Evolutionary conservation across 805 yeast species (phyloP).

Genomic region (Ogataea wickerhamii): DNA sequence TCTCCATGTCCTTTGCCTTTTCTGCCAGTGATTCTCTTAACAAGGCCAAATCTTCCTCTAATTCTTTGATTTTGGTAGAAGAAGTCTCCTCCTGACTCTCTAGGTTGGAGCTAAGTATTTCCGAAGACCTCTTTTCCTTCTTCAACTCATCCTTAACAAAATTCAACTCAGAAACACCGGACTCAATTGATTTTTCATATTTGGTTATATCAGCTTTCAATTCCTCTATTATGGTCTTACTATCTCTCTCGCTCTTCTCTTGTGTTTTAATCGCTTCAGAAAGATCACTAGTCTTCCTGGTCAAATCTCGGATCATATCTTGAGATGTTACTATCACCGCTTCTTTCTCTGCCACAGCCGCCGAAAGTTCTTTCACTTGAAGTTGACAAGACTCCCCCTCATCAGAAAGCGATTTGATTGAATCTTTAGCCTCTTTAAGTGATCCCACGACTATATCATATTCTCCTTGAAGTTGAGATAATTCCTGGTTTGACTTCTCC

Average conservation of each 20-base stretch:
- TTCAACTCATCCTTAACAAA: constrained; percentile 28
- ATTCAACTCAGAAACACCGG: constrained; percentile 2
- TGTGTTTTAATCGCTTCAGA: background rate
- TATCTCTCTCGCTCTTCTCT: background rate
- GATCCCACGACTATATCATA: constrained; percentile 1
- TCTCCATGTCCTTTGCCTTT: constrained; percentile 41
- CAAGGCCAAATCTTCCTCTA: background rate
- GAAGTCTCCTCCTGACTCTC: constrained; percentile 2
- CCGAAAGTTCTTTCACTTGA: background rate
- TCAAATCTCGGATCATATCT: background rate
- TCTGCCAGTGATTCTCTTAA: background rate
- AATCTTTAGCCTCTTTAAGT: background rate
- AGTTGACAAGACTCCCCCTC: constrained; percentile 19
- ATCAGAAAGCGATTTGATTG: constrained; percentile 24
- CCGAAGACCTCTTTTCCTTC: constrained; percentile 26
- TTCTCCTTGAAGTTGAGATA: constrained; percentile 3
- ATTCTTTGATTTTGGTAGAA: background rate
- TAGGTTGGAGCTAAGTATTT: background rate
- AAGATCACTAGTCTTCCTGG: background rate
- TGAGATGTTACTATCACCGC: background rate
- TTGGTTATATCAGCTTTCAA: background rate
- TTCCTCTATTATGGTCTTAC: background rate
- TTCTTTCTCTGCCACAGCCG: background rate
- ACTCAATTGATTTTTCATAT: constrained; percentile 2
- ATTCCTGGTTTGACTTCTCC: background rate